phyloP scores from a whole-genome alignment of 306 rosid genomes.

The Castanea sativa region DNA sequence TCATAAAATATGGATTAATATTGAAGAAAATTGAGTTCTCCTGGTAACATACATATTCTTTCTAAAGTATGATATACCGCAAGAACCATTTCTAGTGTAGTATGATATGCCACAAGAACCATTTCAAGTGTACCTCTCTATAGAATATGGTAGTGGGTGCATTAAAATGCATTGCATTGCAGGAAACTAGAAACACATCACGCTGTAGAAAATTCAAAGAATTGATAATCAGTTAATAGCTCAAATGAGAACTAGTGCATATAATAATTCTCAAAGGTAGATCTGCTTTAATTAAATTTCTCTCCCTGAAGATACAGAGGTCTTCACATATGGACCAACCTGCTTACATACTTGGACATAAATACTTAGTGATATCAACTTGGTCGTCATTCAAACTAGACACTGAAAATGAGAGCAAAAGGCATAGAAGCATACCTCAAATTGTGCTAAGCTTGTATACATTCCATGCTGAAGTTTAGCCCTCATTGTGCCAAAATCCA shows the following conservation, averaged over 20 bases:
- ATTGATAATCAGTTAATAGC: not conserved
- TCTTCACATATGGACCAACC: no score
- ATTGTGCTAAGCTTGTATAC: conserved; percentile 32
- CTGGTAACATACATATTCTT: not conserved
- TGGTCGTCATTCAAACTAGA: no score
- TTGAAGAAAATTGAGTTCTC: not conserved
- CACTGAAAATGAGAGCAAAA: no score
- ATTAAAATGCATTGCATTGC: conserved; percentile 38
- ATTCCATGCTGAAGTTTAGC: conserved; percentile 31
- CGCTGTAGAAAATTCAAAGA: conserved; percentile 19
- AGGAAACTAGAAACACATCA: conserved; percentile 22
- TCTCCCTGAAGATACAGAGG: not conserved
- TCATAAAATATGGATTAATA: not conserved
- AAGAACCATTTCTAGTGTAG: not conserved
- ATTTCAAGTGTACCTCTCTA: conserved; percentile 21
- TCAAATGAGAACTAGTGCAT: not conserved
- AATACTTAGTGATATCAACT: no score
- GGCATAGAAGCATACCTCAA: conserved; percentile 30
- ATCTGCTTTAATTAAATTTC: not conserved
- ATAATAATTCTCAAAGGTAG: not conserved
- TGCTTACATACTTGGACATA: no score
- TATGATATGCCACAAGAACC: not conserved
- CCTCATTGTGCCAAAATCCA: conserved; percentile 48
- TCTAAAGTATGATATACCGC: not conserved
- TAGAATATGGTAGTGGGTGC: conserved; percentile 27